Evolutionary conservation across 2,329 filamentous ascomycete genomes (phyloP).

Genomic region (Colletotrichum sp.): DNA sequence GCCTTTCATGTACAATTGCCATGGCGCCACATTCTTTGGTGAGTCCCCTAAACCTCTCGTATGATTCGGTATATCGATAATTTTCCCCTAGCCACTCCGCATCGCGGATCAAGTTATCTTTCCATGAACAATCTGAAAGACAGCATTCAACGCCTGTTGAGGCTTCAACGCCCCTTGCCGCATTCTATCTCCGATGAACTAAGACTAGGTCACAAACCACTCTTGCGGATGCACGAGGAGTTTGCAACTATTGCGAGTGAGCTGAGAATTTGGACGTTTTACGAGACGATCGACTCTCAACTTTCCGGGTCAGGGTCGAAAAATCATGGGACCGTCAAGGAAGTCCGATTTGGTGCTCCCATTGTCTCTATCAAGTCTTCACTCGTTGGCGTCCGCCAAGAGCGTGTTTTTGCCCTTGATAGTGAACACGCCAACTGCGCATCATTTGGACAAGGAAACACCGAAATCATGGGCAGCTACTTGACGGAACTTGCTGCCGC

Average conservation of each 20-base stretch:
- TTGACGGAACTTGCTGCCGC: constrained; percentile 37
- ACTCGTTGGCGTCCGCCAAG: constrained; percentile 54
- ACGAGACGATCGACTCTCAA: constrained; percentile 66
- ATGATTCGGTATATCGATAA: background rate
- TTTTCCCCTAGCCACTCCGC: constrained; percentile 53
- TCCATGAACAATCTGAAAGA: constrained; percentile 60
- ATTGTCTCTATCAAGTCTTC: constrained; percentile 63
- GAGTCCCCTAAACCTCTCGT: constrained; percentile 20
- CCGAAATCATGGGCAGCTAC: constrained; percentile 44
- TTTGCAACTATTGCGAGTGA: constrained; percentile 63
- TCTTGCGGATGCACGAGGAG: constrained; percentile 56
- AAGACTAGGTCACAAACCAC: constrained; percentile 51
- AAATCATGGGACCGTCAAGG: constrained; percentile 36
- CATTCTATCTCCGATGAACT: constrained; percentile 54
- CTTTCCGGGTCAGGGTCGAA: constrained; percentile 48
- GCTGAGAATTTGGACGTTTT: constrained; percentile 65
- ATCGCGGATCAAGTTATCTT: constrained; percentile 67
- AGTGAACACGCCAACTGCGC: constrained; percentile 61
- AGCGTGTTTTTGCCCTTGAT: constrained; percentile 57
- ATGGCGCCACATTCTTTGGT: constrained; percentile 67
- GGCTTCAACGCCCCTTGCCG: constrained; percentile 56
- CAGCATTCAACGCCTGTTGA: constrained; percentile 58
- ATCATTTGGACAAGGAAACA: constrained; percentile 56
- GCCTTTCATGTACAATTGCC: constrained; percentile 58
- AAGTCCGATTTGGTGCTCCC: constrained; percentile 63